phyloP scores from a whole-genome alignment of 192 early-diverging fungal genomes.

The Geranomyces variabilis region DNA sequence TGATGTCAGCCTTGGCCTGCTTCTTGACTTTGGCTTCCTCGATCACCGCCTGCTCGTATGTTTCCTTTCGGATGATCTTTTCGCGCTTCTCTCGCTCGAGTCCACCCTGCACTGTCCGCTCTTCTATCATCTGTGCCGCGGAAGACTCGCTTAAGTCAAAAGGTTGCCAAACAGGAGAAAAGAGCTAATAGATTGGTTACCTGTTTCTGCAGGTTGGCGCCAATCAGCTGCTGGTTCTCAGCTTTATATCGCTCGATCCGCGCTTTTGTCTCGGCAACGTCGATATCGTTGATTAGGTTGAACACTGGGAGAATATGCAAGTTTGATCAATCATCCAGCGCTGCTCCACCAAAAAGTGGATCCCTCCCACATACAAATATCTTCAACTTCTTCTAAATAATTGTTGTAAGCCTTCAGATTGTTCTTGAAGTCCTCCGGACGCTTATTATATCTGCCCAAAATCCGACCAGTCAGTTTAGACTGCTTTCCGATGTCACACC shows the following conservation, averaged over 20 bases:
- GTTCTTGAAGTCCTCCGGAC: slow-evolving; percentile 83
- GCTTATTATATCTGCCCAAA: slow-evolving; percentile 77
- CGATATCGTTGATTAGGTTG: slow-evolving; percentile 84
- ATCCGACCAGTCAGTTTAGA: not conserved
- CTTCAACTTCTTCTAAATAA: slow-evolving; percentile 89
- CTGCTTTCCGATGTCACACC: not conserved
- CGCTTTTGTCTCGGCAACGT: slow-evolving; percentile 78
- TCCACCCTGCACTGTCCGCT: slow-evolving; percentile 36
- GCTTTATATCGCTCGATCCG: slow-evolving; percentile 74
- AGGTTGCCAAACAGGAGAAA: no score
- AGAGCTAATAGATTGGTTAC: no score
- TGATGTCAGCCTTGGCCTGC: slow-evolving; percentile 68
- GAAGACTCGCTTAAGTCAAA: not conserved
- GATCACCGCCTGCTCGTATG: slow-evolving; percentile 69
- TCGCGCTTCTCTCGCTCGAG: slow-evolving; percentile 56
- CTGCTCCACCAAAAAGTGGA: not conserved
- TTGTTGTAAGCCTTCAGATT: slow-evolving; percentile 79
- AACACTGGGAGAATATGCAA: slow-evolving; percentile 55
- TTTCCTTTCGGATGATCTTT: slow-evolving; percentile 64
- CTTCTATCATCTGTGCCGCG: slow-evolving; percentile 51
- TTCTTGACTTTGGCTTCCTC: slow-evolving; percentile 71
- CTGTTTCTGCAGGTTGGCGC: slow-evolving; percentile 66
- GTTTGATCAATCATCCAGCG: not conserved
- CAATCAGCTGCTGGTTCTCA: slow-evolving; percentile 82
- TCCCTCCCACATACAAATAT: slow-evolving; percentile 61